Conservation (phyloP, 2,329 filamentous ascomycete species). For the Neofusicoccum ribis region DNA sequence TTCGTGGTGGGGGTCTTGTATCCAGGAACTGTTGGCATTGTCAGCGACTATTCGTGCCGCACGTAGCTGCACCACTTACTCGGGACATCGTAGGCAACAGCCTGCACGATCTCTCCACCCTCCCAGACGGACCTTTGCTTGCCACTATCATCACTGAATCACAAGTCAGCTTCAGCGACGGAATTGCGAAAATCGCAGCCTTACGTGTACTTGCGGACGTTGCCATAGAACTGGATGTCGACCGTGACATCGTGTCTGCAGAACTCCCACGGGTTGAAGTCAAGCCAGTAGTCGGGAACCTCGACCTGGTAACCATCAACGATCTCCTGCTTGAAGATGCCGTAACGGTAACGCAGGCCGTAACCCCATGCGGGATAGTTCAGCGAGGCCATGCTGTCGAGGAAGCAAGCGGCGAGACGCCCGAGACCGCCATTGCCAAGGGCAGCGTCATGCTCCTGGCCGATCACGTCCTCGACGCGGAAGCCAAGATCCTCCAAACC, state of each 20-base stretch:
- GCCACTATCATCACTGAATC: conserved; percentile 67
- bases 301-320: conserved; percentile 97
- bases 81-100: conserved; percentile 86
- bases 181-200: background rate
- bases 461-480: conserved; percentile 92
- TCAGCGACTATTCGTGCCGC: conserved; percentile 20
- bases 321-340: conserved; percentile 99
- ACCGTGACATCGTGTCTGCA: conserved; percentile 93
- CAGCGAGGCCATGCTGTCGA: conserved; percentile 91
- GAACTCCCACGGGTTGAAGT: conserved; percentile 99
- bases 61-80: conserved; percentile 27
- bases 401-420: conserved; percentile 91
- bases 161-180: conserved; percentile 20
- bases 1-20: conserved; percentile 90
- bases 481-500: conserved; percentile 89
- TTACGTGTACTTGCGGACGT: conserved; percentile 66
- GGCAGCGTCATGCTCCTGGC: conserved; percentile 93
- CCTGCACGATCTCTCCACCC: conserved; percentile 87
- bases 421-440: conserved; percentile 95
- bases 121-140: conserved; percentile 80
- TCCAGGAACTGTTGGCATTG: conserved; percentile 67
- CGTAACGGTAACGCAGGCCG: conserved; percentile 87
- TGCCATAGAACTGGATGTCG: conserved; percentile 94
- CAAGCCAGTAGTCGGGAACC: conserved; percentile 97
- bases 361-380: conserved; percentile 98